Evolutionary conservation across 805 yeast species (phyloP).

Genomic region (Candida xyloterini): DNA sequence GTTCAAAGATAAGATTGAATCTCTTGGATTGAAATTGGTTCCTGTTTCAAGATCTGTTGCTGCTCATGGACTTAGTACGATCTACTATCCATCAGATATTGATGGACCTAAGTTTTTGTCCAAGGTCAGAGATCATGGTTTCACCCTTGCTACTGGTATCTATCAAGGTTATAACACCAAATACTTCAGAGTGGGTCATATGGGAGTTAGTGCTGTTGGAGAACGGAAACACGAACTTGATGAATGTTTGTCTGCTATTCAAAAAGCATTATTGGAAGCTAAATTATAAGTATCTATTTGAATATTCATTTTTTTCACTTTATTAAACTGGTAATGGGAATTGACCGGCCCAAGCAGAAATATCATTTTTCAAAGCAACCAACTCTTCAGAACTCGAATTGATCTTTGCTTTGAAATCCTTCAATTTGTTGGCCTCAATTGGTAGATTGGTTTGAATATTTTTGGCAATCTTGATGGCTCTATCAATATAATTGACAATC

Average conservation of each 20-base stretch:
- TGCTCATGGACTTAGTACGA: slow-evolving; percentile 88
- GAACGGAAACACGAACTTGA: slow-evolving; percentile 53
- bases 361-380: slow-evolving; percentile 66
- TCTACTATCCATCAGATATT: slow-evolving; percentile 74
- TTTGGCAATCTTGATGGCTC: slow-evolving; percentile 72
- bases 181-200: slow-evolving; percentile 93
- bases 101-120: slow-evolving; percentile 65
- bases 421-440: slow-evolving; percentile 88
- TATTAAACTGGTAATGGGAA: slow-evolving; percentile 63
- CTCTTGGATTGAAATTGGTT: slow-evolving; percentile 66
- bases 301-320: background rate
- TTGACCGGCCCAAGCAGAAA: slow-evolving; percentile 87
- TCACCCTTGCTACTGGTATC: slow-evolving; percentile 86
- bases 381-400: slow-evolving; percentile 70
- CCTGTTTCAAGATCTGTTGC: slow-evolving; percentile 55
- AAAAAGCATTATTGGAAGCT: slow-evolving; percentile 34
- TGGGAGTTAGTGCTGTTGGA: slow-evolving; percentile 79
- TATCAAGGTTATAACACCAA: slow-evolving; percentile 74
- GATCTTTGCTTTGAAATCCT: slow-evolving; percentile 88
- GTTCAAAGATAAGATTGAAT: slow-evolving; percentile 58
- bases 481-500: slow-evolving; percentile 78
- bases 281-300: slow-evolving; percentile 13
- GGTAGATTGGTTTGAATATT: slow-evolving; percentile 78
- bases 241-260: slow-evolving; percentile 44
- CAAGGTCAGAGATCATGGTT: slow-evolving; percentile 58